Evolutionary conservation across 2,329 filamentous ascomycete species (phyloP).

Genomic region (Furcasterigmium sp.): DNA sequence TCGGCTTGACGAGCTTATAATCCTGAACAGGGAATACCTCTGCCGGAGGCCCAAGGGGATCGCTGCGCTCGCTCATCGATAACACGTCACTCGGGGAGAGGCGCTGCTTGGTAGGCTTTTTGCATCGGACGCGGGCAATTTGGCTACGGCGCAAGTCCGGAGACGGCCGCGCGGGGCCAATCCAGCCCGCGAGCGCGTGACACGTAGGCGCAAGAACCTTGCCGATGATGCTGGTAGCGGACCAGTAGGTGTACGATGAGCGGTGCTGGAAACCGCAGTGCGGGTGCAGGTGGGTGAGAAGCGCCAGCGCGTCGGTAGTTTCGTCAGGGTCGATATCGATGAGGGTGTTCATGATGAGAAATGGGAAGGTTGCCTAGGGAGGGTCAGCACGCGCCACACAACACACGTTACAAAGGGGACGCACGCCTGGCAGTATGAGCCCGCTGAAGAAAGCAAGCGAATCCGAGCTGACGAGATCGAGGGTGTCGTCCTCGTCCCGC

Average conservation of each 20-base stretch:
- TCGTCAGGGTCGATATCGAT: conserved; percentile 69
- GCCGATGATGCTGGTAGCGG: conserved; percentile 64
- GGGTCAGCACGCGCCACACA: conserved; percentile 1
- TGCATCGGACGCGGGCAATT: conserved; percentile 63
- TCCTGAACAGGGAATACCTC: conserved; percentile 61
- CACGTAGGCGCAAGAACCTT: conserved; percentile 72
- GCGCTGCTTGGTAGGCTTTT: conserved; percentile 45
- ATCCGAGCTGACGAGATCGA: conserved; percentile 61
- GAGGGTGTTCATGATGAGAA: conserved; percentile 72
- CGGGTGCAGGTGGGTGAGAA: conserved; percentile 63
- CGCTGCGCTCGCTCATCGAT: conserved; percentile 62
- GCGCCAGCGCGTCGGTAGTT: conserved; percentile 58
- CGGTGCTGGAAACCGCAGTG: conserved; percentile 73
- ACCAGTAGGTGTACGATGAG: conserved; percentile 71
- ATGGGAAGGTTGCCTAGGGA: conserved; percentile 55
- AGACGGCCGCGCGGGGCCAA: conserved; percentile 66
- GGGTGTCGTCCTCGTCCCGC: conserved; percentile 49
- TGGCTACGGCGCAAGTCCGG: conserved; percentile 62
- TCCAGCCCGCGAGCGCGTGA: conserved; percentile 65
- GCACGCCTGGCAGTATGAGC: conserved; percentile 63
- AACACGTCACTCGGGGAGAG: conserved; percentile 56
- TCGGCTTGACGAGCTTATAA: conserved; percentile 57
- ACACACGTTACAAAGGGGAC: conserved; percentile 16
- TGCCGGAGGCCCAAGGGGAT: conserved; percentile 61
- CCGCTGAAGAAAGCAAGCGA: conserved; percentile 75